Base-by-base conservation (phyloP, 306 rosid species). In the Rubus parviflorus region DNA sequence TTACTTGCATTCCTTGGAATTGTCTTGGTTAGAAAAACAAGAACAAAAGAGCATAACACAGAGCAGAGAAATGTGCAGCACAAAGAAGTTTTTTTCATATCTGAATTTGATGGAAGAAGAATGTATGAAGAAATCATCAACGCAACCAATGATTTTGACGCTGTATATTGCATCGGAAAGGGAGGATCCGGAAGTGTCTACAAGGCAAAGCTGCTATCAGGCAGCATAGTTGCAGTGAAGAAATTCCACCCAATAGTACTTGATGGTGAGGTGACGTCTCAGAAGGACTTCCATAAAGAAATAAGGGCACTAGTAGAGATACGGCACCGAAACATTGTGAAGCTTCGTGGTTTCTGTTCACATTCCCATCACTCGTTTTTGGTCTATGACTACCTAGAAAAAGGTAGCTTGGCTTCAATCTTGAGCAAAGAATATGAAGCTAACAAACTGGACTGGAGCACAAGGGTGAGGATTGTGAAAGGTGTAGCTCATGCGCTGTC, bases 131-230 rank as follows among this genome's bases (percentile, higher is more conserved):
- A 79, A 40, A 72, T 72, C 73, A 25, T 72, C 66, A 16, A 20
- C 10, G 66, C 78, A 67, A 79, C 77, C 7, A 15, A 42, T 20
- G 19, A 25, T 41, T 79, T 79, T 42, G 58, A 72, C 41, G 15
- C 57, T 2, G 5, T 0, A 0, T n/a, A n/a, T n/a, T 72, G 73
- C 74, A 53, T 73, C 43, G 78, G 82, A 20, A 66, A 15, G 1
- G 82, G 82, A 23, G 48, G 68, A 63, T 41, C 2, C 19, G 82
- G 82, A 75, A 68, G 64, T 7, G 72, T 75, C 37, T 61, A 80
- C 5, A 67, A 49, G 49, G 75, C 68, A 68, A 11, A 68, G 2
- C 42, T 68, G 20, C 38, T 25, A 46, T 43, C 60, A 0, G 74
- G 74, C 8, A 30, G 20, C 14, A 70, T 48, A 2, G 61, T 70